These are phyloP conservation scores for Gnomoniopsis smithogilvyi DNA, from an alignment of 2,329 filamentous ascomycete genomes.

Conservation along the genomic window DNA sequence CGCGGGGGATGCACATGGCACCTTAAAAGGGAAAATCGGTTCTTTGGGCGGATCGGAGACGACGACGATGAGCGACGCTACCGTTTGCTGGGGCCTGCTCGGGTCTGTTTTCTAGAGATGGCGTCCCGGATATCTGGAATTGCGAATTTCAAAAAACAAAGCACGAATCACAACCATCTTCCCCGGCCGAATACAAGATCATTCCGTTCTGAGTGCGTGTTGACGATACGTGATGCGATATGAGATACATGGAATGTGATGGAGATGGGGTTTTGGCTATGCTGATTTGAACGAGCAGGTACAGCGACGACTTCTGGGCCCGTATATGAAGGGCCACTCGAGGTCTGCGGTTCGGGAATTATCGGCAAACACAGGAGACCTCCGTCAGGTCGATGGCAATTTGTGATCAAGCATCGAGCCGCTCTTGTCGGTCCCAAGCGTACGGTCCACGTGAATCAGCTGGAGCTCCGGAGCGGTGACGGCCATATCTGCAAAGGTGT, in stretches of 20 bases:
- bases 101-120: slow-evolving; percentile 18
- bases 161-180: slow-evolving; percentile 16
- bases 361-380: not conserved
- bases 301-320: not conserved
- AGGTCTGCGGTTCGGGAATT: not conserved
- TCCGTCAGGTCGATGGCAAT: no score
- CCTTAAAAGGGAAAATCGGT: slow-evolving; percentile 11
- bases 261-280: not conserved
- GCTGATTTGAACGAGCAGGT: not conserved
- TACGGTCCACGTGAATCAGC: no score
- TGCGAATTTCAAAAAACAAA: slow-evolving; percentile 17
- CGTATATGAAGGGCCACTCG: not conserved
- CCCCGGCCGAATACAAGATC: slow-evolving; percentile 7
- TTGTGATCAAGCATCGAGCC: no score
- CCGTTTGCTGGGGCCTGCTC: slow-evolving; percentile 15
- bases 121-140: slow-evolving; percentile 19
- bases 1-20: slow-evolving; percentile 7
- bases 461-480: no score
- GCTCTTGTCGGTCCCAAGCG: no score
- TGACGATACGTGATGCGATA: not conserved
- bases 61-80: slow-evolving; percentile 18
- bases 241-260: not conserved
- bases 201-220: not conserved
- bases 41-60: slow-evolving; percentile 15
- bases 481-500: no score